These are phyloP conservation scores for Malus hybrid DNA, from an alignment of 331 rosid species.

Conservation along the genomic window DNA sequence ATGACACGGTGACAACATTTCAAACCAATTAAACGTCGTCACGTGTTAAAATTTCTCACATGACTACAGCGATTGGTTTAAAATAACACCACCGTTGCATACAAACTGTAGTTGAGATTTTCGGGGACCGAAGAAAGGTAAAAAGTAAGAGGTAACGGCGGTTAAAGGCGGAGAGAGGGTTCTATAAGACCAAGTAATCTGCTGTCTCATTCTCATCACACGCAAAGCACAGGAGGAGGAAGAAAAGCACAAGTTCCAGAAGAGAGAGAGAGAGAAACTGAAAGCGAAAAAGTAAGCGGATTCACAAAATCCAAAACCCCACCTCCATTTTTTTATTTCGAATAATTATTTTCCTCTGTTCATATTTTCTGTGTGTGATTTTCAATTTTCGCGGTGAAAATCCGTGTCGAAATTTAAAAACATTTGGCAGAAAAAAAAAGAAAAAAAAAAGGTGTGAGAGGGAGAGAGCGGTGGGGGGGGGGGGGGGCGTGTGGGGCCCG, in stretches of 20 bases:
- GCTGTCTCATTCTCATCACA: not conserved
- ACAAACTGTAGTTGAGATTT: too few relatives aligned
- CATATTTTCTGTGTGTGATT: not conserved
- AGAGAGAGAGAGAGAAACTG: not conserved
- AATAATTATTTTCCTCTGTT: too few relatives aligned
- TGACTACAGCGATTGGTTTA: rapidly evolving
- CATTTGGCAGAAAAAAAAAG: not conserved
- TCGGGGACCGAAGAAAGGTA: not conserved
- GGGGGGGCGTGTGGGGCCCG: slow-evolving; percentile 7
- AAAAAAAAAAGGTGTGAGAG: slow-evolving; percentile 19
- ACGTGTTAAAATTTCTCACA: rapidly evolving
- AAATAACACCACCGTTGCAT: not conserved
- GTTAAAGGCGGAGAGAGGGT: slow-evolving; percentile 16
- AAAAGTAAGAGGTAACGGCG: slow-evolving; percentile 15
- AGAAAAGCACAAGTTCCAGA: not conserved
- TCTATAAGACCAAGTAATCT: not conserved
- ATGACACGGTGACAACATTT: too few relatives aligned
- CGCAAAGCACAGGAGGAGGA: not conserved
- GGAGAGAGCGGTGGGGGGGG: slow-evolving; percentile 9
- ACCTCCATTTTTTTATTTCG: not conserved
- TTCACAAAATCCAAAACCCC: not conserved
- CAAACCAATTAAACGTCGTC: not conserved
- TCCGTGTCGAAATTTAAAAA: not conserved
- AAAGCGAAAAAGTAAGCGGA: not conserved
- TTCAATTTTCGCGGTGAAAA: not conserved